These are phyloP conservation scores for Colletotrichum magnum DNA, from an alignment of 2,329 filamentous ascomycete species.

Conservation along the genomic window DNA sequence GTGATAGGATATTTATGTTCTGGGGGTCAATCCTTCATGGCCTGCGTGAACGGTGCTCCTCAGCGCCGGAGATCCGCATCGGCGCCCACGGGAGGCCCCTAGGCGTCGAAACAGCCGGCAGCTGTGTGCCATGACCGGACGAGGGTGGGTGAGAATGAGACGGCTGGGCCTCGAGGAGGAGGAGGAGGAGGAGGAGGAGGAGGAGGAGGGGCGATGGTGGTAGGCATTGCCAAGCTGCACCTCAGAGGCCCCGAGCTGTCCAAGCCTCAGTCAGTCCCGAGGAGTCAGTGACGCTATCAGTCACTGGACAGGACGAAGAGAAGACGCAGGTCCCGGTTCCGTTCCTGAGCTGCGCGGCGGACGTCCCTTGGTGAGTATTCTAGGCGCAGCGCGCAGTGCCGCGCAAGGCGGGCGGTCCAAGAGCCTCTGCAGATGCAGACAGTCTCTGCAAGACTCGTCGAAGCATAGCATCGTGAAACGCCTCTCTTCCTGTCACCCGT, in stretches of 20 bases:
- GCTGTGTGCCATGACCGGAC: constrained; percentile 31
- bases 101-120: constrained; percentile 31
- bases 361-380: constrained; percentile 2
- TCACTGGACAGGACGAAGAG: constrained; percentile 6
- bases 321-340: background rate
- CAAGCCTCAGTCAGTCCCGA: constrained; percentile 37
- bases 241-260: constrained; percentile 38
- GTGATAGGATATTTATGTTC: constrained; percentile 41
- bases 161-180: background rate
- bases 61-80: constrained; percentile 37
- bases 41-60: constrained; percentile 16
- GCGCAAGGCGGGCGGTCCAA: constrained; percentile 26
- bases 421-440: constrained; percentile 27
- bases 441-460: constrained; percentile 6
- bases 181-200: background rate
- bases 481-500: constrained; percentile 31
- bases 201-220: constrained; percentile 29
- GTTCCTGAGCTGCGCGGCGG: no score
- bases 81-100: constrained; percentile 10
- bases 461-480: constrained; percentile 39
- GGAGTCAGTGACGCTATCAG: constrained; percentile 34
- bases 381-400: constrained; percentile 29
- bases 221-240: constrained; percentile 36
- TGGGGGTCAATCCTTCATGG: constrained; percentile 17
- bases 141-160: constrained; percentile 24